Conservation (phyloP, 495 filamentous ascomycete genomes). For the Penicillium samsonianum region DNA sequence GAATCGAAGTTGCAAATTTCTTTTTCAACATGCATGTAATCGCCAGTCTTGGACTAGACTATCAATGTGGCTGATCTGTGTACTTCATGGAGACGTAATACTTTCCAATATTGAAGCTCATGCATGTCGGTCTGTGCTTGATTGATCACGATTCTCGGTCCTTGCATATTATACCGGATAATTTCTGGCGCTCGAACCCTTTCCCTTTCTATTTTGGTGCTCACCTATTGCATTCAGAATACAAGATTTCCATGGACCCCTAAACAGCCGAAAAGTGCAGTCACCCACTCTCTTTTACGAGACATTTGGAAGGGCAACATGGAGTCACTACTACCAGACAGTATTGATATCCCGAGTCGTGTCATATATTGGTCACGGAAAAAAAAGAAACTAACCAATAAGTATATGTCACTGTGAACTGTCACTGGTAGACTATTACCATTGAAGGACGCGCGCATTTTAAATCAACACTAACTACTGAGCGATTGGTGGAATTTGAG, state of each 20-base stretch:
- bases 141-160: neutral
- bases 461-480: neutral
- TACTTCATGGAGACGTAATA: constrained; percentile 5
- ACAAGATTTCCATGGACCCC: neutral
- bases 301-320: neutral
- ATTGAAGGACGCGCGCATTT: neutral
- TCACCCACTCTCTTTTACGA: neutral
- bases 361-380: neutral
- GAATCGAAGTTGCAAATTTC: constrained; percentile 14
- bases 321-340: neutral
- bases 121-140: neutral
- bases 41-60: constrained; percentile 3
- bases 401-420: neutral
- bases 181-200: neutral
- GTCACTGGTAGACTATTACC: neutral
- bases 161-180: neutral
- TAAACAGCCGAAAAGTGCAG: neutral
- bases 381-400: neutral
- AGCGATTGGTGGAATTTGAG: neutral
- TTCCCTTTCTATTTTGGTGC: neutral
- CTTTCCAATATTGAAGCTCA: neutral
- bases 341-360: neutral
- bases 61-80: constrained; percentile 4
- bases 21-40: constrained; percentile 8
- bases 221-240: neutral